Evolutionary conservation across 345 rosid species (phyloP), one percentile per base, ranked within the genome.

Genomic region (Salix brachista): DNA sequence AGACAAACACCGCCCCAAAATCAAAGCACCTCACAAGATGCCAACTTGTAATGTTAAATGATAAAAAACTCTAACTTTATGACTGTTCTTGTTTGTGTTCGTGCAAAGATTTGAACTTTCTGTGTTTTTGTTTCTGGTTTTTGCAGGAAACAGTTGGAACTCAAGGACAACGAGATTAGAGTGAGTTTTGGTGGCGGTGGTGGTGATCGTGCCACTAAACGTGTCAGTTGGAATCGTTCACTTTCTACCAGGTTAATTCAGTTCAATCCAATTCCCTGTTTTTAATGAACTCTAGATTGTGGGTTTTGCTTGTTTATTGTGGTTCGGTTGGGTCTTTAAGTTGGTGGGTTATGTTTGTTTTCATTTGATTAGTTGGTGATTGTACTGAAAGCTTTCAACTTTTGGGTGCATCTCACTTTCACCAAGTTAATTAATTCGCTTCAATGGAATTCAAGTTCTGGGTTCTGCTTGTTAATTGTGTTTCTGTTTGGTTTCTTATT

Each of bases 191-290:
- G 28, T 28, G 68, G 78, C 52, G 87, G 76, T 39, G 68, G 78
- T 52, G 87, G 76, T 39, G 85, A 80, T 58, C 80, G 70, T 44
- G 86, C 83, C 64, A 78, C 66, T 1, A 89, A 89, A 90, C 86
- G 98, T 75, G 71, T 87, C 79, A 96, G 98, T 85, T 91, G 98
- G 99, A 86, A 91, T 82, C 94, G 96, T 61, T 85, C 97, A 2
- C 96, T 96, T 76, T 96, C 99, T 73, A 91, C 89, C 84, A 93
- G 98, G 99, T 96, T 32, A 21, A 2, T 34, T 10, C 61, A 52
- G 8, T 54, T 16, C 4, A 17, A 30, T 10, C 39, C 23, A 39
- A 17, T 39, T 3, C 61, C 19, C 13, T 6, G 44, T 30, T 14
- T 9, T 19, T 4, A 52, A 19, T 8, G 12, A 36, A 65, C 3